Conservation (phyloP, 768 basidiomycete species). For the Amanita subjunquillea region DNA sequence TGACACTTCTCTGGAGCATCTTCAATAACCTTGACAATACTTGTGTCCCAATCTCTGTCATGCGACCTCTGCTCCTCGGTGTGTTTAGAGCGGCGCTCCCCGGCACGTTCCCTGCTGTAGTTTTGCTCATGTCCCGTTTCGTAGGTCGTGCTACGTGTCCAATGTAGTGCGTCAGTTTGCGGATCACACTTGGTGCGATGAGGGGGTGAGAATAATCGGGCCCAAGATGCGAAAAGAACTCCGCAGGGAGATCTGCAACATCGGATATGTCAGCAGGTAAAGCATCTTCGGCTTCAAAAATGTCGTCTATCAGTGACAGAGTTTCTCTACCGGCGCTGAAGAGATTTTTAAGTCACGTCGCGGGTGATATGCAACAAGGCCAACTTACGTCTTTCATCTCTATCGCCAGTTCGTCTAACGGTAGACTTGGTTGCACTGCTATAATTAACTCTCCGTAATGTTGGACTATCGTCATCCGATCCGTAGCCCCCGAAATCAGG, state of each 20-base stretch:
- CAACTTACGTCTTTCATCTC: slow-evolving; percentile 62
- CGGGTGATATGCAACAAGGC: neutral
- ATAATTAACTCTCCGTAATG: slow-evolving; percentile 15
- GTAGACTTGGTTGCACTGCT: slow-evolving; percentile 35
- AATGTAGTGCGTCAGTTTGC: slow-evolving; percentile 63
- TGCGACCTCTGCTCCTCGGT: slow-evolving; percentile 39
- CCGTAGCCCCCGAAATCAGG: slow-evolving; percentile 50
- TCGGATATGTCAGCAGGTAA: slow-evolving; percentile 28
- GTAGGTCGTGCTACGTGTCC: slow-evolving; percentile 56
- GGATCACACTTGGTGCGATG: slow-evolving; percentile 45
- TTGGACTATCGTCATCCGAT: slow-evolving; percentile 35
- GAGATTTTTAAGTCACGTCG: neutral
- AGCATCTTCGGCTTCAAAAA: slow-evolving; percentile 78
- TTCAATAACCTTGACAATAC: slow-evolving; percentile 60
- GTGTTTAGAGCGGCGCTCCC: slow-evolving; percentile 30
- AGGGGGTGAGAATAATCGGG: slow-evolving; percentile 49
- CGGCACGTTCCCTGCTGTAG: slow-evolving; percentile 27
- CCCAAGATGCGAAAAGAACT: slow-evolving; percentile 58
- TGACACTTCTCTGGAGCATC: slow-evolving; percentile 71
- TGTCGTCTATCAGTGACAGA: slow-evolving; percentile 70
- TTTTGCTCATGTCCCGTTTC: slow-evolving; percentile 32
- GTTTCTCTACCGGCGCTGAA: slow-evolving; percentile 63
- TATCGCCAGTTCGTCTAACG: slow-evolving; percentile 54
- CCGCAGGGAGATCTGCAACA: slow-evolving; percentile 57
- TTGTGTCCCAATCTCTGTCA: slow-evolving; percentile 59